Percentiles rank a stretch among this genome's conserved stretches.
Evolutionary conservation across 345 rosid genomes (phyloP).

Genomic region (Arabidopsis arenosa): DNA sequence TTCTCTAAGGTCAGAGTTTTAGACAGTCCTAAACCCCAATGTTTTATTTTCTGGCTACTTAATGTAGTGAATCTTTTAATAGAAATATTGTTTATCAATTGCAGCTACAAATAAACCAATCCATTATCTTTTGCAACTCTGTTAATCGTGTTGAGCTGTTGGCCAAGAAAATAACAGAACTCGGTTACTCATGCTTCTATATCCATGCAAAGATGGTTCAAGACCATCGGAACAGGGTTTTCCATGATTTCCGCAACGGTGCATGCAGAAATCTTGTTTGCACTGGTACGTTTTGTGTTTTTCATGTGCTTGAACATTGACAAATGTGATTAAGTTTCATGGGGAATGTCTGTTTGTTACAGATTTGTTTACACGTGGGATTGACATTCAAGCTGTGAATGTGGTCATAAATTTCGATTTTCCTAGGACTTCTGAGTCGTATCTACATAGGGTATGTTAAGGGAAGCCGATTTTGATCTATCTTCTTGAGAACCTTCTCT

Average conservation of each 20-base stretch:
- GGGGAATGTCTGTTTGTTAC: constrained; percentile 40
- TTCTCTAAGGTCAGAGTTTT: constrained; percentile 76
- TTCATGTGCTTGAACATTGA: background rate
- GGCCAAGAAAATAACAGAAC: constrained; percentile 99
- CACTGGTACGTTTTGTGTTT: constrained; percentile 64
- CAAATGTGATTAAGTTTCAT: constrained; percentile 14
- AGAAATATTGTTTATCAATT: constrained; percentile 2
- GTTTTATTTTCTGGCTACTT: background rate
- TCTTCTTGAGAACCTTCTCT: constrained; percentile 1
- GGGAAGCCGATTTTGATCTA: background rate
- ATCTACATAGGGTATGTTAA: constrained; percentile 90
- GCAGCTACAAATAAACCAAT: constrained; percentile 98
- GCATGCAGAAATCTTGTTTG: constrained; percentile 99
- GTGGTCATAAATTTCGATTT: constrained; percentile 97
- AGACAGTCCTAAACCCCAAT: background rate
- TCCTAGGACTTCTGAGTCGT: constrained; percentile 93
- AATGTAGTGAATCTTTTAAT: background rate
- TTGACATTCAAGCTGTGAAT: constrained; percentile 99
- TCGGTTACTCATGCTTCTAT: constrained; percentile 97
- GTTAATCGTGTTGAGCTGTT: constrained; percentile 94
- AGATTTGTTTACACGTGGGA: constrained; percentile 98
- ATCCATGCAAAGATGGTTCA: constrained; percentile 99
- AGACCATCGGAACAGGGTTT: constrained; percentile 97
- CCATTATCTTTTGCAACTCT: constrained; percentile 97
- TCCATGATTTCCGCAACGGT: constrained; percentile 98